Base-by-base conservation (phyloP, 805 yeast genomes). In the Metschnikowia hibisci region DNA sequence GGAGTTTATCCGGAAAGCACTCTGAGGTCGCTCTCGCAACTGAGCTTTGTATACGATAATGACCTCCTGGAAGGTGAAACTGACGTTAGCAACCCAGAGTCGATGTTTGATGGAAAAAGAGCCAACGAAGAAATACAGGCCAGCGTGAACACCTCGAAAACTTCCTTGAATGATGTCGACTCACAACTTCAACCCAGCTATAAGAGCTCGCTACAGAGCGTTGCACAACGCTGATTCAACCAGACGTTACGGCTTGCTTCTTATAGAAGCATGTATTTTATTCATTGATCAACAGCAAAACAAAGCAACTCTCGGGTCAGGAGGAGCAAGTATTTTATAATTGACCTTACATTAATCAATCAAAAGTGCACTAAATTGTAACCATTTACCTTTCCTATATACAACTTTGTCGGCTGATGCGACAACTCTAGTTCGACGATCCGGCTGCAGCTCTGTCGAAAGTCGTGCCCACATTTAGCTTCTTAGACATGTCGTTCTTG, bases 391-490 rank as follows among this genome's bases (percentile, higher is more conserved):
- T 27, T 35, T 35, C 39, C 31, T 35, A 35, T 35, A 12, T 35
- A 35, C 39, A 26, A 35, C 18, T 15, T 12, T 26, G 10, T 11
- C 18, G n/a, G 18, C 32, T 15, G 18, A 15, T 12, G 23, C 22
- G 5, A 12, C 9, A 3, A 22, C 28, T 11, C 31, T 40, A 51
- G 33, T 44, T 50, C 29, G 50, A 39, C 16, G 46, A 43, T 32
- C 43, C 40, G 28, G 48, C 42, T 11, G 48, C 47, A 15, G 47
- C 56, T 35, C 78, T 76, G 42, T 78, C 77, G 42, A 80, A 64
- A 1, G 88, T 78, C 18, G 80, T 66, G 15, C 82, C 81, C 13
- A 75, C 72, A 50, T 80, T 81, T 45, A 82, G 69, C 30, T 66
- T 67, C 48, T 73, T 70, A 27, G 64, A 66, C 50, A 78, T 74